These are phyloP conservation scores for Gynostemma pentaphyllum DNA, from an alignment of 306 rosid species.

Conservation along the genomic window DNA sequence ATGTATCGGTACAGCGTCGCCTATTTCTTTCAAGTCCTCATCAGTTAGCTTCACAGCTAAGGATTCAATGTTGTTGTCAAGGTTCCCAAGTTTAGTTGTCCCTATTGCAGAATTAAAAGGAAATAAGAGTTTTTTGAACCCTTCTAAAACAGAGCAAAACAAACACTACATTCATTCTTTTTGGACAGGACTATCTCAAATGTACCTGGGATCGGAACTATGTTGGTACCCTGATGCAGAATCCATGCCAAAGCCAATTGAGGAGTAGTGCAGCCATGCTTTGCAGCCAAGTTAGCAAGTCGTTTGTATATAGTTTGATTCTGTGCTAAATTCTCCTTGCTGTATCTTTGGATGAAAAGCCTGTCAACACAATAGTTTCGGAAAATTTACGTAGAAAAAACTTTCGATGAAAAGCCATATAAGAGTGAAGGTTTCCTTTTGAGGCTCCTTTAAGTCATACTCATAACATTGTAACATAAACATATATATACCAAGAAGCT, in stretches of 20 bases:
- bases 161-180: background rate
- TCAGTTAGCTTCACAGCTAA: constrained; percentile 43
- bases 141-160: background rate
- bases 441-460: too few relatives aligned
- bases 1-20: constrained; percentile 41
- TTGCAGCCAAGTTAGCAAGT: constrained; percentile 34
- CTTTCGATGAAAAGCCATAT: too few relatives aligned
- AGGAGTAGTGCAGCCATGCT: constrained; percentile 31
- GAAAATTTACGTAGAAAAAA: too few relatives aligned
- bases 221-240: constrained; percentile 52
- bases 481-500: constrained; percentile 31
- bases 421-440: too few relatives aligned
- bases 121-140: background rate
- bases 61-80: constrained; percentile 49
- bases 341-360: constrained; percentile 39
- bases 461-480: too few relatives aligned
- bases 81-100: constrained; percentile 48
- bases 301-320: constrained; percentile 36
- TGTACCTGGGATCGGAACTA: constrained; percentile 41
- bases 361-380: constrained; percentile 25
- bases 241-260: constrained; percentile 68
- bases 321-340: constrained; percentile 26
- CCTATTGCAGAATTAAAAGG: constrained; percentile 17
- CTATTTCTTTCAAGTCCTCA: constrained; percentile 41
- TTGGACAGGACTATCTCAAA: background rate